Evolutionary conservation across 768 basidiomycete species (phyloP).

Genomic region (Dendrothele bispora): DNA sequence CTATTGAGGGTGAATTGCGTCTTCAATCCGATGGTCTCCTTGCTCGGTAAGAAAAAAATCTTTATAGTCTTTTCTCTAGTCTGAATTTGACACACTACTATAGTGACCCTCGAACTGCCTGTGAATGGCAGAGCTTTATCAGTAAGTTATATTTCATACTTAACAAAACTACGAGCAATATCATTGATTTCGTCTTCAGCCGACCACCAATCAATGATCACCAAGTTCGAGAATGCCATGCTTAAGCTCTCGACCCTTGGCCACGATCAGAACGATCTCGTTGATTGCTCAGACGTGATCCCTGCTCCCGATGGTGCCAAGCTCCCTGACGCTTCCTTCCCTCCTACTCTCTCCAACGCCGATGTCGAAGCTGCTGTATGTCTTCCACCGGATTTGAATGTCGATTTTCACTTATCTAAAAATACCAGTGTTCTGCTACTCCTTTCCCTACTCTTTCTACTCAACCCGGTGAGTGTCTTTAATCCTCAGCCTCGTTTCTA

Average conservation of each 20-base stretch:
- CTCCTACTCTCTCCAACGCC: constrained; percentile 24
- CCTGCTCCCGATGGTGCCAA: constrained; percentile 15
- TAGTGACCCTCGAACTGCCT: neutral
- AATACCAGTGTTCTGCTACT: constrained; percentile 30
- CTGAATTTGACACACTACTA: constrained; percentile 3
- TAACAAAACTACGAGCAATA: too few relatives aligned
- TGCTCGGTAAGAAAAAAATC: neutral
- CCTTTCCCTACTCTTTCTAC: constrained; percentile 34
- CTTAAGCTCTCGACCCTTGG: neutral
- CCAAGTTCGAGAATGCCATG: neutral
- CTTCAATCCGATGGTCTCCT: constrained; percentile 12
- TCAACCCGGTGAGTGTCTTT: constrained; percentile 29
- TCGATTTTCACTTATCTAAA: too few relatives aligned
- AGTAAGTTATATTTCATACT: constrained; percentile 32
- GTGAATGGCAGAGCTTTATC: constrained; percentile 23
- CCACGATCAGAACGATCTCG: neutral
- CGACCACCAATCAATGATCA: neutral
- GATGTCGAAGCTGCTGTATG: constrained; percentile 32
- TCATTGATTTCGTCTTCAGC: too few relatives aligned
- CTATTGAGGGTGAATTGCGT: constrained; percentile 13
- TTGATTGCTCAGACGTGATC: neutral
- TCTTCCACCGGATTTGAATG: too few relatives aligned
- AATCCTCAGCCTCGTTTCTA: too few relatives aligned
- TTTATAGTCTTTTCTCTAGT: constrained; percentile 1
- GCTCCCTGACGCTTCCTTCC: constrained; percentile 28